A percentile compares a stretch with the other conserved stretches of the same genome.
Conservation (phyloP, 345 rosid species). For the Euphorbia lathyris region DNA sequence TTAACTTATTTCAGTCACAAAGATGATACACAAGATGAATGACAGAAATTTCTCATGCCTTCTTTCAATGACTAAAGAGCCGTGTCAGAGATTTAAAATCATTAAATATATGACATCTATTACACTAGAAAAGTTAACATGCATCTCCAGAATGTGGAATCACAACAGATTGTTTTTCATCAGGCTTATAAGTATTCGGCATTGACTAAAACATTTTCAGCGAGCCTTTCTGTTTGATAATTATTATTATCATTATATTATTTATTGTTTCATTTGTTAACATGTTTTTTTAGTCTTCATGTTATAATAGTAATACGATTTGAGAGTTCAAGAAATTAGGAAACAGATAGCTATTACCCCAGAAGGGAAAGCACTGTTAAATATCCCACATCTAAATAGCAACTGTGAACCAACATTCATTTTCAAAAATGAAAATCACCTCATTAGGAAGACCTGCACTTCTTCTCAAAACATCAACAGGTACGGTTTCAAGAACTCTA, state of each 20-base stretch:
- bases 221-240: neutral
- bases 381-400: neutral
- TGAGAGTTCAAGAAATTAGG: neutral
- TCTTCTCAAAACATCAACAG: conserved; percentile 56
- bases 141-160: neutral
- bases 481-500: conserved; percentile 86
- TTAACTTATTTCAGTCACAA: neutral
- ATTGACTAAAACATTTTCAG: neutral
- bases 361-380: neutral
- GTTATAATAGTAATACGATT: too few species aligned
- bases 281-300: neutral
- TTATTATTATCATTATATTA: neutral
- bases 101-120: neutral
- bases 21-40: neutral
- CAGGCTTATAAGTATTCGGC: neutral
- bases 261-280: too few species aligned
- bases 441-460: conserved; percentile 69
- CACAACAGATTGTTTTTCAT: neutral
- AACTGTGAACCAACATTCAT: conserved; percentile 3
- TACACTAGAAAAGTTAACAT: neutral
- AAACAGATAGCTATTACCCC: neutral
- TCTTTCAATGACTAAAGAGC: neutral
- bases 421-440: conserved; percentile 35
- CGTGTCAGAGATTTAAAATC: neutral
- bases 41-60: neutral